Base-by-base conservation (phyloP, 192 early-diverging fungal genomes). In the Thamnidium elegans region DNA sequence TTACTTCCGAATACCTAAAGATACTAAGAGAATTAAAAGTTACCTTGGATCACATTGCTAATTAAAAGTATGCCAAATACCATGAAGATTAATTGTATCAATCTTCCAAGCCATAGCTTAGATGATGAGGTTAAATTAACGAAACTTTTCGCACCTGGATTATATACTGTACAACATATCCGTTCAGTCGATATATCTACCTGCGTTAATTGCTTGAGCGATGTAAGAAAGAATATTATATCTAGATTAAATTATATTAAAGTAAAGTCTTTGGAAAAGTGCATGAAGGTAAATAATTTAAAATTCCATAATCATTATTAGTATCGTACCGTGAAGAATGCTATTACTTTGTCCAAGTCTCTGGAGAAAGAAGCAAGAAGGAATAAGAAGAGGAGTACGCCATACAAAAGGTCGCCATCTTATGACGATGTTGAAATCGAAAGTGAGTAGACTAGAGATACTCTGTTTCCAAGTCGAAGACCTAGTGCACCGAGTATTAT, bases 301-400 rank as follows among this genome's bases (percentile, higher is more conserved):
- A 52, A 52, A 52, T 52, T 23, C 50, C 8, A 52, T 52, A 10
- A 5, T 51, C 7, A 51, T 52, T 52, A 52, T 20, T 52, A 52
- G 50, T 52, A 20, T 10, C 50, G 4, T 20, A 17, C 50, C 17
- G 19, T 52, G 17, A 52, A 52, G 3, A 52, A 52, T 20, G 14
- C 50, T 20, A 9, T 3, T 17, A 52, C 26, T 10, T 52, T 52
- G 50, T 2, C 19, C 1, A 52, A 21, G 19, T 17, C 19, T 20
- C 4, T 52, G 19, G 19, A 52, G 26, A 52, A 17, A 52, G 50
- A 52, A 21, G 50, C 19, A 21, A 52, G 19, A 52, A 10, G 9
- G 0, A 52, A 1, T 14, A 52, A 52, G 19, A 52, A 23, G 19
- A 52, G 9, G 36, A 52, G 50, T 8, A 26, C 20, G 19, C 21